Percentiles rank a stretch among this genome's conserved stretches.
Evolutionary conservation across 2,329 filamentous ascomycete species (phyloP).

Genomic region (Colletotrichum spaethianum): DNA sequence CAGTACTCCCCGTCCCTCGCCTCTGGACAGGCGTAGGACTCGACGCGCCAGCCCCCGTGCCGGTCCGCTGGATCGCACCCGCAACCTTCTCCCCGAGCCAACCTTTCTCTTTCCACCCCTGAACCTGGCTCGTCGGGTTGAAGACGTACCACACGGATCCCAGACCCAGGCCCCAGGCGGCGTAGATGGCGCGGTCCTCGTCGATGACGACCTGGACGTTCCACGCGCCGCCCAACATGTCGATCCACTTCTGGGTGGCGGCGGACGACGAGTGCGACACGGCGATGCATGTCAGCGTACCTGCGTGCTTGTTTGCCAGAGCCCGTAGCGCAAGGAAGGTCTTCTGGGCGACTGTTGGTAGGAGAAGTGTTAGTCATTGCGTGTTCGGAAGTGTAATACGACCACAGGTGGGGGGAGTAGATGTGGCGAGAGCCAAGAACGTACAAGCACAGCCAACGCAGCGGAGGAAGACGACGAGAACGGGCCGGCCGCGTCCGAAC

Average conservation of each 20-base stretch:
- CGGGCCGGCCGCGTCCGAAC: slow-evolving; percentile 59
- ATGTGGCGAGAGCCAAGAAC: slow-evolving; percentile 44
- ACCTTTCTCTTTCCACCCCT: slow-evolving; percentile 68
- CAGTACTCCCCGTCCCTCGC: slow-evolving; percentile 16
- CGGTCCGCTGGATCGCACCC: slow-evolving; percentile 55
- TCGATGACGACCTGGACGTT: slow-evolving; percentile 69
- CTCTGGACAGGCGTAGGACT: slow-evolving; percentile 28
- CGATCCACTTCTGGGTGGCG: slow-evolving; percentile 71
- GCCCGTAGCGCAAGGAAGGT: slow-evolving; percentile 70
- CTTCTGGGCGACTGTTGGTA: slow-evolving; percentile 65
- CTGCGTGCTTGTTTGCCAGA: slow-evolving; percentile 66
- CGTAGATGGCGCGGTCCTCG: slow-evolving; percentile 69
- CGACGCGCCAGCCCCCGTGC: slow-evolving; percentile 20
- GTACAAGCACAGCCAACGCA: slow-evolving; percentile 71
- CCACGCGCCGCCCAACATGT: slow-evolving; percentile 71
- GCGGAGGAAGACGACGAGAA: slow-evolving; percentile 66
- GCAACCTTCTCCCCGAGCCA: slow-evolving; percentile 68
- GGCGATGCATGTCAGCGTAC: slow-evolving; percentile 67
- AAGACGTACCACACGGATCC: slow-evolving; percentile 66
- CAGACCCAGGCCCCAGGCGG: slow-evolving; percentile 71
- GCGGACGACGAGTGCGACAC: slow-evolving; percentile 71
- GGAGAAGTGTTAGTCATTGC: neutral
- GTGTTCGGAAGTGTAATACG: neutral
- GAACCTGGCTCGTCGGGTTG: slow-evolving; percentile 66
- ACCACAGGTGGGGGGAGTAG: slow-evolving; percentile 7